These are phyloP conservation scores for Lipomyces yamanashiensis DNA, from an alignment of 805 yeast species.

Conservation along the genomic window DNA sequence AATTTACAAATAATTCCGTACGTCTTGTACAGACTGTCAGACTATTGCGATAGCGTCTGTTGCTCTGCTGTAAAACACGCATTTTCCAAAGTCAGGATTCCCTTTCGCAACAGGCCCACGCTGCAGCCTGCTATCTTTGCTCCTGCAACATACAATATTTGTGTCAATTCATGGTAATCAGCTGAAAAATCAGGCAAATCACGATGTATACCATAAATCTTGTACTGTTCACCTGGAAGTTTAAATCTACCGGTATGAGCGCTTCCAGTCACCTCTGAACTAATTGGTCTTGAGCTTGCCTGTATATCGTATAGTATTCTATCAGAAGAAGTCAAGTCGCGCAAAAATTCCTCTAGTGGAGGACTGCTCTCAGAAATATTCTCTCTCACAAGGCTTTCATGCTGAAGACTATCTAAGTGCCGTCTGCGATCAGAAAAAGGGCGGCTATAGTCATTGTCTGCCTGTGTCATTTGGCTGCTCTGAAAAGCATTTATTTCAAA, in stretches of 20 bases:
- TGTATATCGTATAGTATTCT: constrained; percentile 1
- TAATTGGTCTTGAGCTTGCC: neutral
- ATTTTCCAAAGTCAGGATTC: constrained; percentile 3
- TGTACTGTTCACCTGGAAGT: constrained; percentile 9
- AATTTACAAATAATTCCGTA: neutral
- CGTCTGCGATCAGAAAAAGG: neutral
- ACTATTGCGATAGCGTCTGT: neutral
- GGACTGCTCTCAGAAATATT: neutral
- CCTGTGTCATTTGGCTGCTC: constrained; percentile 7
- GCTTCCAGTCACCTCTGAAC: neutral
- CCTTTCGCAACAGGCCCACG: constrained; percentile 14
- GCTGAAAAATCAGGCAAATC: constrained; percentile 20
- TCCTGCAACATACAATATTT: constrained; percentile 22
- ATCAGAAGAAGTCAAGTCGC: neutral
- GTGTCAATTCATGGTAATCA: constrained; percentile 10
- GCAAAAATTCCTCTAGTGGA: neutral
- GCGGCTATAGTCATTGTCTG: constrained; percentile 2
- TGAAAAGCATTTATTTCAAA: neutral
- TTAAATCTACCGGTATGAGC: neutral
- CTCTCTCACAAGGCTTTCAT: neutral
- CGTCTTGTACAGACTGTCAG: neutral
- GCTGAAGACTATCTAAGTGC: neutral
- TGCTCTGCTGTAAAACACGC: neutral
- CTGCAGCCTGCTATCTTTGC: constrained; percentile 25
- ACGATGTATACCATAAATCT: constrained; percentile 9